phyloP scores from a whole-genome alignment of 2,329 filamentous ascomycete genomes.

The Zymoseptoria crescenta region DNA sequence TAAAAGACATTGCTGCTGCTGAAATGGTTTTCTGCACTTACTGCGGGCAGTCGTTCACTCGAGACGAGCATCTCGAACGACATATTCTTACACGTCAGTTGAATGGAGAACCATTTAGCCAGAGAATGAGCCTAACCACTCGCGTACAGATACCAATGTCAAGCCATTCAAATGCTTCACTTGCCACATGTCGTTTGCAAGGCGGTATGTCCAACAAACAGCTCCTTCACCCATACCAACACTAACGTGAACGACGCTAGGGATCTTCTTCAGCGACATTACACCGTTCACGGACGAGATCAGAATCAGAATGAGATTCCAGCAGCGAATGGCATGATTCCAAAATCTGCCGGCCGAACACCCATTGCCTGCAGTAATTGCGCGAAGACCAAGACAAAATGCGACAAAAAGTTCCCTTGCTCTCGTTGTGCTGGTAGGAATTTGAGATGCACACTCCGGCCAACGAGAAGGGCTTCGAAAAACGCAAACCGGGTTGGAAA shows the following conservation, averaged over 20 bases:
- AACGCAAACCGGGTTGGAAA: conserved; percentile 32
- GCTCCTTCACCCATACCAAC: not conserved
- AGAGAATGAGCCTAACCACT: not conserved
- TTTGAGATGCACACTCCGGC: conserved; percentile 41
- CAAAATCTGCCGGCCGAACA: conserved; percentile 45
- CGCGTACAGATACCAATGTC: conserved; percentile 42
- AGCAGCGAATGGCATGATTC: conserved; percentile 43
- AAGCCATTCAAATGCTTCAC: conserved; percentile 49
- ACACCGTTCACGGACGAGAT: conserved; percentile 45
- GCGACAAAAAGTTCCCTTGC: conserved; percentile 49
- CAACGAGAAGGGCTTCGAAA: conserved; percentile 42
- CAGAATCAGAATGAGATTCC: conserved; percentile 44
- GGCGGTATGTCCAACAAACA: conserved; percentile 35
- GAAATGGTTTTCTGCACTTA: conserved; percentile 48
- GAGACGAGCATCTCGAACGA: conserved; percentile 46
- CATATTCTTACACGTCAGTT: conserved; percentile 37
- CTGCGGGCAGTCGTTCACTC: conserved; percentile 46
- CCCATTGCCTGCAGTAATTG: conserved; percentile 48
- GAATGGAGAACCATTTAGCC: conserved; percentile 3
- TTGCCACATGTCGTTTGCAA: conserved; percentile 48
- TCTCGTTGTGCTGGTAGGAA: conserved; percentile 44
- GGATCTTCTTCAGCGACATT: conserved; percentile 45
- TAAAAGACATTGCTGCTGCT: not conserved
- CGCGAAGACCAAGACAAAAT: conserved; percentile 48
- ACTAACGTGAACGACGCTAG: conserved; percentile 21